These are phyloP conservation scores for Teratosphaeria destructans DNA, from an alignment of 2,329 filamentous ascomycete species.

Conservation along the genomic window DNA sequence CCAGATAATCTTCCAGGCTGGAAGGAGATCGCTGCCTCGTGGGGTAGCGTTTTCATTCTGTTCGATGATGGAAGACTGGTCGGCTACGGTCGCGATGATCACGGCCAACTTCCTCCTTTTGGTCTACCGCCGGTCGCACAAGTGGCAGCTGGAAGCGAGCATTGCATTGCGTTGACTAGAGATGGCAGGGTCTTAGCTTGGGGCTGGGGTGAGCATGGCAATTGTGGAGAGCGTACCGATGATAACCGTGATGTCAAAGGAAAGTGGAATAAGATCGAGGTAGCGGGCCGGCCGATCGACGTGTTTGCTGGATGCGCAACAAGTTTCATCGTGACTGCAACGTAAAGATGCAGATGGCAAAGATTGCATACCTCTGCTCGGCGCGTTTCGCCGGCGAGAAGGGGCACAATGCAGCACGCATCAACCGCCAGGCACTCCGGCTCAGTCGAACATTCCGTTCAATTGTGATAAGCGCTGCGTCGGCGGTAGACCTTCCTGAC, in stretches of 20 bases:
- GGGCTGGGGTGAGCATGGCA: slow-evolving; percentile 98
- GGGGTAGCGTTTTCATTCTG: slow-evolving; percentile 71
- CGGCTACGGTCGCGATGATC: slow-evolving; percentile 77
- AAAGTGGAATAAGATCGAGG: slow-evolving; percentile 55
- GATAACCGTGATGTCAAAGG: slow-evolving; percentile 57
- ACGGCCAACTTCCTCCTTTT: slow-evolving; percentile 64
- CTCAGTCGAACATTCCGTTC: slow-evolving; percentile 31
- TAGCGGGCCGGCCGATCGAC: slow-evolving; percentile 33
- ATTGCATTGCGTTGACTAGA: slow-evolving; percentile 63
- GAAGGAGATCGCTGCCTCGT: slow-evolving; percentile 64
- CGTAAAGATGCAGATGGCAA: not conserved
- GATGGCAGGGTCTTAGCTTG: slow-evolving; percentile 62
- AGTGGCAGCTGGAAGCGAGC: slow-evolving; percentile 83
- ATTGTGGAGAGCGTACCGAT: slow-evolving; percentile 64
- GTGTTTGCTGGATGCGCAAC: slow-evolving; percentile 86
- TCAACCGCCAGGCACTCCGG: not conserved
- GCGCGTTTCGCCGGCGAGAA: not conserved
- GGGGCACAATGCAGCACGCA: no score
- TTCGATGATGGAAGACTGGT: slow-evolving; percentile 48
- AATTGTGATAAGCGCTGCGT: slow-evolving; percentile 67
- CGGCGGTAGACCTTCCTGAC: slow-evolving; percentile 47
- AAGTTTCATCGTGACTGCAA: slow-evolving; percentile 60
- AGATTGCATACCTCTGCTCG: not conserved
- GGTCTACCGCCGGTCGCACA: slow-evolving; percentile 47
- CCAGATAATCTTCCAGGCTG: slow-evolving; percentile 47